Evolutionary conservation across 2,329 filamentous ascomycete genomes (phyloP).

Genomic region (Aspergillus fijiensis): DNA sequence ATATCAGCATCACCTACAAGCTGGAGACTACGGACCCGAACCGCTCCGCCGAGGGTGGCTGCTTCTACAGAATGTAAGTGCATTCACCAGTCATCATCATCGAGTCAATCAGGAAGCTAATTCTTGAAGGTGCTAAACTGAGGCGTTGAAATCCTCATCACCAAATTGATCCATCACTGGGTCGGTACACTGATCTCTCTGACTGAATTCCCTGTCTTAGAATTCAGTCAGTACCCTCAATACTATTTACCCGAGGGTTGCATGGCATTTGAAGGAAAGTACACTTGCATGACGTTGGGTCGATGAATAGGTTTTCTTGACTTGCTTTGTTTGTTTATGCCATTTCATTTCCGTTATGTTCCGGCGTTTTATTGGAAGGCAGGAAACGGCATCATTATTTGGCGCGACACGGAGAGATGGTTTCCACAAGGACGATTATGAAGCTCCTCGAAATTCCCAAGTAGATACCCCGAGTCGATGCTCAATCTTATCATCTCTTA

Average conservation of each 20-base stretch:
- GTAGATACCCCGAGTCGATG: slow-evolving; percentile 53
- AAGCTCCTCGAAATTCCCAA: slow-evolving; percentile 50
- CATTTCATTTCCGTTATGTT: slow-evolving; percentile 24
- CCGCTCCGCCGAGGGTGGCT: slow-evolving; percentile 66
- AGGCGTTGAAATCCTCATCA: neutral
- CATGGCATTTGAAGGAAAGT: slow-evolving; percentile 34
- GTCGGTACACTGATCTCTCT: neutral
- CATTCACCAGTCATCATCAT: neutral
- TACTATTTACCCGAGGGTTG: slow-evolving; percentile 26
- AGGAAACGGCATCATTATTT: slow-evolving; percentile 41
- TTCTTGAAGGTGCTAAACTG: slow-evolving; percentile 31
- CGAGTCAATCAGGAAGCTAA: slow-evolving; percentile 24
- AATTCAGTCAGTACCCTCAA: slow-evolving; percentile 20
- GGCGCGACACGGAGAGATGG: slow-evolving; percentile 43
- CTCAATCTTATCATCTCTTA: slow-evolving; percentile 44
- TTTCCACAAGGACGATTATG: slow-evolving; percentile 34
- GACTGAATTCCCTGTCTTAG: neutral
- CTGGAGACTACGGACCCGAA: slow-evolving; percentile 73
- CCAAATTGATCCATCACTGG: neutral
- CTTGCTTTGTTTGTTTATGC: slow-evolving; percentile 11
- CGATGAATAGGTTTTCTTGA: slow-evolving; percentile 20
- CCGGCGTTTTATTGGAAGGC: slow-evolving; percentile 39
- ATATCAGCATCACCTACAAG: slow-evolving; percentile 82
- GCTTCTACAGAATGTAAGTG: slow-evolving; percentile 71
- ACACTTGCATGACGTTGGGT: slow-evolving; percentile 28